These are phyloP conservation scores for Pseudonitzschia delicatissima DNA, from an alignment of 108 stramenopile genomes.

Conservation along the genomic window DNA sequence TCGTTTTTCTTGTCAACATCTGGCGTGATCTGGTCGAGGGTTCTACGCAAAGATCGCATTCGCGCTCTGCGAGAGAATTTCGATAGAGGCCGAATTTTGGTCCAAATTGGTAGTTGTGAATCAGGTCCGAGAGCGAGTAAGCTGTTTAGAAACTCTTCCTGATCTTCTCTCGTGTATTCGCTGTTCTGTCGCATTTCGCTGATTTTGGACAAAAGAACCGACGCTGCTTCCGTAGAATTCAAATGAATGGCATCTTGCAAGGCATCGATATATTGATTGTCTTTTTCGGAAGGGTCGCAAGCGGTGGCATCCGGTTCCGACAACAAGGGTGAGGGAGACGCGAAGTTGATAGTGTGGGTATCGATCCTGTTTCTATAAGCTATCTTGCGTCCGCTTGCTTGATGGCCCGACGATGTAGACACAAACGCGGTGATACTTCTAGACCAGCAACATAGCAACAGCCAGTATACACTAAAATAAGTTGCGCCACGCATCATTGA, in stretches of 20 bases:
- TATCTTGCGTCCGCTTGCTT: too few species aligned
- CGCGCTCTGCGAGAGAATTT: slow-evolving; percentile 50
- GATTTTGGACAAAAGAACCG: slow-evolving; percentile 10
- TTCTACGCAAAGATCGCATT: slow-evolving; percentile 38
- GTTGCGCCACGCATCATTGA: too few species aligned
- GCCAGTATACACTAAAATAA: too few species aligned
- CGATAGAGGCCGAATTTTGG: slow-evolving; percentile 25
- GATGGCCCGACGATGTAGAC: too few species aligned
- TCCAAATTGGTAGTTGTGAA: slow-evolving; percentile 37
- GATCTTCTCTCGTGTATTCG: neutral
- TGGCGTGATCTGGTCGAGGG: slow-evolving; percentile 52
- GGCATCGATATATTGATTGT: too few species aligned
- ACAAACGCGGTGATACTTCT: too few species aligned
- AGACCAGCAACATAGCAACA: too few species aligned
- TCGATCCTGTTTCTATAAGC: too few species aligned
- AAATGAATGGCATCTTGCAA: slow-evolving; percentile 15
- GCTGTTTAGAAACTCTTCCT: slow-evolving; percentile 22
- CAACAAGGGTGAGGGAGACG: too few species aligned
- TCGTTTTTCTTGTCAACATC: slow-evolving; percentile 14
- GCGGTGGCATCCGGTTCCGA: too few species aligned
- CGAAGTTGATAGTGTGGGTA: too few species aligned
- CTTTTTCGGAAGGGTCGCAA: too few species aligned
- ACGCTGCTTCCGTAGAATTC: slow-evolving; percentile 11
- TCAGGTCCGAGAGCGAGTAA: slow-evolving; percentile 31
- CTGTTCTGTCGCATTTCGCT: slow-evolving; percentile 7